Evolutionary conservation across 176 grass and related monocot genomes (phyloP), one percentile per base, ranked within the genome.

Genomic region (Zoysia pacifica): DNA sequence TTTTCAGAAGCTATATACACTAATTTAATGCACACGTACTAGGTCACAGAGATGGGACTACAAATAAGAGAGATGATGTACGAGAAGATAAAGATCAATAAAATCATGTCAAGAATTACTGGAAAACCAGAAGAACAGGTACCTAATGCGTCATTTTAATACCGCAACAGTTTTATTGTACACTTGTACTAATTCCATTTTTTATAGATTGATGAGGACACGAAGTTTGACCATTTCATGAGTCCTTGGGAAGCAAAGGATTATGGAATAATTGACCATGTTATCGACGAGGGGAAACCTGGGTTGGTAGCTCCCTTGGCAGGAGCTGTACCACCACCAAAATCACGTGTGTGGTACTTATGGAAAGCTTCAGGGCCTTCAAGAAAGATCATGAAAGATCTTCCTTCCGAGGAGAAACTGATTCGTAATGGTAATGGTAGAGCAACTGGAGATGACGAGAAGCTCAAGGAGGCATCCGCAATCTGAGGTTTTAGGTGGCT

Each of bases 171-270:
- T 50, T 41, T 39, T 52, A 2, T 65, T 70, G 55, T 59, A 8
- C 39, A 88, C 62, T 48, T 46, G 16, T 67, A 51, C 5, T 77
- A 35, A 85, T 51, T 73, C 20, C 42, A 51, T 85, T 73, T 73
- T 48, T 70, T 94, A 55, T 83, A 98, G 96, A 87, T 98, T 55
- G 83, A 93, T 55, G 69, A 81, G 46, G 96, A 98, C 72, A 95
- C 92, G 7, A 91, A 87, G 64, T 91, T 92, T 70, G 96, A 98
- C 86, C 85, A 91, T 79, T 98, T 94, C 81, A 98, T 95, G 96
- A 92, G 93, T 83, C 79, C 96, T 77, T 98, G 86, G 92, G 92
- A 98, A 83, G 92, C 96, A 46, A 93, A 98, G 84, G 92, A 93
- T 75, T 98, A 98, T 72, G 92, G 96, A 14, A 81, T 98, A 83